A percentile compares a stretch with the other conserved stretches of the same genome.
Evolutionary conservation across 2,329 filamentous ascomycete species (phyloP).

Genomic region (Penicillium sp.): DNA sequence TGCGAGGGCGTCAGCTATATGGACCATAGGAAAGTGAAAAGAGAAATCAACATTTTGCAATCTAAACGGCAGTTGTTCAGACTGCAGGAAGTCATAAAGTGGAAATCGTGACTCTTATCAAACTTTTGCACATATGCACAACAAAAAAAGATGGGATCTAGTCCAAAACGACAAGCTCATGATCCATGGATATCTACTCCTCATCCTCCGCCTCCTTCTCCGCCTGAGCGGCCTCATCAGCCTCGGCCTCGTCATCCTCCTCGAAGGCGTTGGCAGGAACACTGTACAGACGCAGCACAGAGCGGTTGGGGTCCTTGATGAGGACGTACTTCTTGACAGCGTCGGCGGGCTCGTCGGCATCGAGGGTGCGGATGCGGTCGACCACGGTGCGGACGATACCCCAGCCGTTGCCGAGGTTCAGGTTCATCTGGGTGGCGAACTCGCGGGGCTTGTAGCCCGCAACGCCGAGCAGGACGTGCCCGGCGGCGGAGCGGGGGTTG

Average conservation of each 20-base stretch:
- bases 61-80: no score
- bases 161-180: constrained; percentile 9
- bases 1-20: no score
- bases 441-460: constrained; percentile 97
- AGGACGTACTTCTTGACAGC: constrained; percentile 52
- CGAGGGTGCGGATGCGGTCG: constrained; percentile 62
- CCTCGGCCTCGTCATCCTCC: constrained; percentile 70
- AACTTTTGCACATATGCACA: constrained; percentile 28
- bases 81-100: background rate
- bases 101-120: constrained; percentile 17
- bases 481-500: constrained; percentile 88
- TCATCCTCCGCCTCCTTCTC: constrained; percentile 56
- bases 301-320: constrained; percentile 92
- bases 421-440: constrained; percentile 96
- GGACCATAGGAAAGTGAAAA: no score
- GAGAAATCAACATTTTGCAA: no score
- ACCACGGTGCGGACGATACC: constrained; percentile 97
- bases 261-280: constrained; percentile 86
- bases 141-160: constrained; percentile 14
- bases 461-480: constrained; percentile 92
- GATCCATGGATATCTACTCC: constrained; percentile 29
- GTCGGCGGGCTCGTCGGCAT: constrained; percentile 43
- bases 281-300: constrained; percentile 86
- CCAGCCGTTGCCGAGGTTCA: constrained; percentile 96
- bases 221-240: constrained; percentile 53